Percentiles rank a stretch among this genome's conserved stretches.
Conservation (phyloP, 495 filamentous ascomycete genomes). For the Penicillium riverlandense region DNA sequence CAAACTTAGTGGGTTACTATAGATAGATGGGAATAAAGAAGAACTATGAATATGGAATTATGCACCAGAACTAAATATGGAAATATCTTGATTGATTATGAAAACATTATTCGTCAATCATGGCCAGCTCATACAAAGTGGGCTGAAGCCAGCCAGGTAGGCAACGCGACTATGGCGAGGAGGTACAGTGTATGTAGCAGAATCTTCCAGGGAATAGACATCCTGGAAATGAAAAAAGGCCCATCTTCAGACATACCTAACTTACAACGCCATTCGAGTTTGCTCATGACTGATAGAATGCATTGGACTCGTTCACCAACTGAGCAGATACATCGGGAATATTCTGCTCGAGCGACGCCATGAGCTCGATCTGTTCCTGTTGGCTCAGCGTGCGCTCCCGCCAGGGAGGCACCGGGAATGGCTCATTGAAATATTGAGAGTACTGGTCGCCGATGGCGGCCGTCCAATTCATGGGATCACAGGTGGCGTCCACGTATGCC, state of each 20-base stretch:
- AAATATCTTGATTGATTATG: too few species aligned
- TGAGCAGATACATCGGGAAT: slow-evolving; percentile 45
- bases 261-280: background rate
- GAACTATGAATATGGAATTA: too few species aligned
- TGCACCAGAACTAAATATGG: too few species aligned
- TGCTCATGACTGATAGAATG: slow-evolving; percentile 46
- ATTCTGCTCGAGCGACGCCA: slow-evolving; percentile 57
- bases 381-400: slow-evolving; percentile 60
- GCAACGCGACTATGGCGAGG: background rate
- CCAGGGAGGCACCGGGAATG: slow-evolving; percentile 35
- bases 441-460: slow-evolving; percentile 40
- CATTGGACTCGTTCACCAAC: slow-evolving; percentile 51
- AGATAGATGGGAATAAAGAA: too few species aligned
- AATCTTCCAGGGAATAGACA: background rate
- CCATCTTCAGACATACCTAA: slow-evolving; percentile 1
- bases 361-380: slow-evolving; percentile 63
- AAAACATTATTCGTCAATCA: too few species aligned
- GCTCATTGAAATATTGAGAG: slow-evolving; percentile 43
- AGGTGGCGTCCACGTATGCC: slow-evolving; percentile 29
- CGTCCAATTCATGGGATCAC: slow-evolving; percentile 36
- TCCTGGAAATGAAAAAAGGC: slow-evolving; percentile 3
- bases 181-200: slow-evolving; percentile 5
- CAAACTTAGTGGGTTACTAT: background rate
- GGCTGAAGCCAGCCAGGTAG: too few species aligned
- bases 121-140: too few species aligned